Percentiles rank a stretch among this genome's conserved stretches.
Evolutionary conservation across 768 basidiomycete species (phyloP).

Genomic region (Mycena haematopus): DNA sequence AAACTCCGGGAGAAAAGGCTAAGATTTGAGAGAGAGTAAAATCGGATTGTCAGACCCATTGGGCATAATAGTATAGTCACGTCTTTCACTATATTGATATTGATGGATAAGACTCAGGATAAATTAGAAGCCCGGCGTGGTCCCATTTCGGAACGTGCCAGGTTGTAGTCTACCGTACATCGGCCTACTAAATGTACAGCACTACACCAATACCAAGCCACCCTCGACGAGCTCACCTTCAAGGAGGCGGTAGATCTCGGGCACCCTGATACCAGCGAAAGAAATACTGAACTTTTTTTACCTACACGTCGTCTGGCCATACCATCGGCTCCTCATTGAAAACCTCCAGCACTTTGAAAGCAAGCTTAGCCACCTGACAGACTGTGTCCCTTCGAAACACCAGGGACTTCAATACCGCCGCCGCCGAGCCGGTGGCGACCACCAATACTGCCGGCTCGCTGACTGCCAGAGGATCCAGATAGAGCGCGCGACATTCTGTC

Average conservation of each 20-base stretch:
- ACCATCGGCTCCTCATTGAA: background rate
- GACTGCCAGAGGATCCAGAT: background rate
- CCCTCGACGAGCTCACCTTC: conserved; percentile 11
- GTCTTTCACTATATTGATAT: no score
- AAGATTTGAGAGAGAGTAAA: no score
- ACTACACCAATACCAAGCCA: background rate
- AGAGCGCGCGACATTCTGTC: background rate
- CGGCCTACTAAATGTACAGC: background rate
- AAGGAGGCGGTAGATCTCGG: conserved; percentile 7
- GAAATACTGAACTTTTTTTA: background rate
- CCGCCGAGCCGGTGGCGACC: background rate
- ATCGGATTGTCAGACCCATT: no score
- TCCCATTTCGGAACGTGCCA: conserved; percentile 1
- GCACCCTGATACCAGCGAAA: background rate
- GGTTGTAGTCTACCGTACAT: conserved; percentile 7
- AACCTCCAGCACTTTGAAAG: background rate
- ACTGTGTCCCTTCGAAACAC: conserved; percentile 1
- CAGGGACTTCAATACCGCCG: background rate
- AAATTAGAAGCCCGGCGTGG: background rate
- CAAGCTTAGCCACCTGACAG: conserved; percentile 3
- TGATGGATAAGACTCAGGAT: background rate
- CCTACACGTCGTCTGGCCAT: background rate
- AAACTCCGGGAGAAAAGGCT: no score
- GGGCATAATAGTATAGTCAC: no score
- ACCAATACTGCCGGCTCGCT: background rate